Evolutionary conservation across 177 flowering plant genomes (phyloP), one percentile per base, ranked within the genome.

Genomic region (Vitis hybrid): DNA sequence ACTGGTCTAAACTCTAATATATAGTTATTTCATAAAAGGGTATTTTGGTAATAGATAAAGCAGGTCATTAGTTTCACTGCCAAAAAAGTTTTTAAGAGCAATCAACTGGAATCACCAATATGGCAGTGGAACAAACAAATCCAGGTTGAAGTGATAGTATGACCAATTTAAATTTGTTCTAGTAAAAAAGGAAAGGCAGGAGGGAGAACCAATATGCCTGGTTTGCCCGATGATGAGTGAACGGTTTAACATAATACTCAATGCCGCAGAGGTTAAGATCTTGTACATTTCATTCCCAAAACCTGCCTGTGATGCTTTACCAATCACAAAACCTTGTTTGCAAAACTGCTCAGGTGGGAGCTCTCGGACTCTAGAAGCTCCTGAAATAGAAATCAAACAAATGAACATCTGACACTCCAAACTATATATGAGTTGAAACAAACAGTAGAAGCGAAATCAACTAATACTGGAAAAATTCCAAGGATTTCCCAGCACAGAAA

Each of bases 231-330:
- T 88, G 77, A 95, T 93, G 78, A 95, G 75, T 50, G 99, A 95
- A 55, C 98, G 96, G 73, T 93, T 91, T 74, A 93, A 72, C 86
- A 95, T 83, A 60, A 95, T 74, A 75, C 98, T 95, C 79, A 93
- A 75, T 40, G 97, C 92, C 40, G 92, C 94, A 68, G 82, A 94
- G 70, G 87, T 90, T 60, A 95, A 75, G 55, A 93, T 82, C 90
- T 93, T 95, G 88, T 95, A 95, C 96, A 95, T 89, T 80, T 95
- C 99, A 81, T 95, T 95, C 66, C 98, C 99, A 74, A 95, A 88
- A 55, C 99, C 99, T 52, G 98, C 99, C 81, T 93, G 97, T 1
- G 97, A 88, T 67, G 99, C 84, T 79, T 95, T 95, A 16, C 87
- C 99, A 57, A 95, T 30, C 18, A 95, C 97, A 83, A 90, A 95